Conservation (phyloP, 148 eudicot genomes). For the Vaccinium macrocarpon region DNA sequence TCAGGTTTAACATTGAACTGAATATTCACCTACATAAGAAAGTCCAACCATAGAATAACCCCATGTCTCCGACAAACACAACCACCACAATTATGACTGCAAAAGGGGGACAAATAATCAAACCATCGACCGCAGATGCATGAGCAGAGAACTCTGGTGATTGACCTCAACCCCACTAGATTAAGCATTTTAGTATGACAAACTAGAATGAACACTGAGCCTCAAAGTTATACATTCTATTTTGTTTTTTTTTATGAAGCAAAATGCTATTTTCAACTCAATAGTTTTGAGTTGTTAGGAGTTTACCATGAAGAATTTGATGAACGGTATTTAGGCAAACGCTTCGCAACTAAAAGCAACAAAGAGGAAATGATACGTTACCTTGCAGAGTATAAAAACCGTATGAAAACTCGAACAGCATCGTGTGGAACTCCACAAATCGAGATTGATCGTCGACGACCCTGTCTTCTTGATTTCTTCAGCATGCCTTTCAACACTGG, state of each 20-base stretch:
- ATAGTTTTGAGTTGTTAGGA: not conserved
- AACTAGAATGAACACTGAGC: not conserved
- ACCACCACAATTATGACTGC: not conserved
- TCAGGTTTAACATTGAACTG: not conserved
- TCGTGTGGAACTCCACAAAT: constrained; percentile 78
- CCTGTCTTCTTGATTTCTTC: constrained; percentile 44
- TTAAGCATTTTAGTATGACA: not conserved
- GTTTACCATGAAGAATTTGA: not conserved
- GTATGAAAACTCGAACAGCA: constrained; percentile 76
- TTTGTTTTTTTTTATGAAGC: not conserved
- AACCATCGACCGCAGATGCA: not conserved
- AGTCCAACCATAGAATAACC: too few relatives aligned
- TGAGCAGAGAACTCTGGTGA: not conserved
- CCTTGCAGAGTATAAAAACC: constrained; percentile 87
- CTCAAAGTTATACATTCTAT: not conserved
- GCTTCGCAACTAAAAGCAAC: not conserved
- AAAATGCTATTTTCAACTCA: not conserved
- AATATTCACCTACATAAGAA: too few relatives aligned
- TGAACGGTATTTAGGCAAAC: not conserved
- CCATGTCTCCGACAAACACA: not conserved
- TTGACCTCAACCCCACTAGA: not conserved
- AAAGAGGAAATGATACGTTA: constrained; percentile 22
- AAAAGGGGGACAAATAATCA: not conserved
- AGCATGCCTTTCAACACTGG: constrained; percentile 71
- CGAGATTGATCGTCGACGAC: constrained; percentile 43